Base-by-base conservation (phyloP, 2,329 filamentous ascomycete genomes). In the Madurella mycetomatis region DNA sequence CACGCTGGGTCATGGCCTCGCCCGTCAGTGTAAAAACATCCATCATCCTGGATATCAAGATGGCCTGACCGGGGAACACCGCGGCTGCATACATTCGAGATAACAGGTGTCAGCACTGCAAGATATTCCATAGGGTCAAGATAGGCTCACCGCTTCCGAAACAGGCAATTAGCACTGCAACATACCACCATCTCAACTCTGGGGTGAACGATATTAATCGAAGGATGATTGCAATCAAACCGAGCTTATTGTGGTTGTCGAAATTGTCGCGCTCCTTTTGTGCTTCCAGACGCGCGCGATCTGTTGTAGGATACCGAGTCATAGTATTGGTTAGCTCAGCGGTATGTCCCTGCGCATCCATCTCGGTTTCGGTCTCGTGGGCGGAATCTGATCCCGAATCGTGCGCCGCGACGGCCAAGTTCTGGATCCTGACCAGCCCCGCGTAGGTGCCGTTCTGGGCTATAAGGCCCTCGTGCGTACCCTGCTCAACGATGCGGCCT, bases 21-120 rank as follows among this genome's bases (percentile, higher is more conserved):
- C 67, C 66, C 2, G 65, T 69, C 2, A 61, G 50, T 1, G 59
- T 57, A 52, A 77, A 77, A 7, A 75, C 71, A 5, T 74, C 67
- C 44, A 75, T 70, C 13, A 74, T 67, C 44, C 67, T 68, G 11
- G 70, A 70, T 34, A 76, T 63, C 9, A 79, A 57, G 49, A 78
- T 65, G 2, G 76, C 72, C 47, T 79, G 73, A 2, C 66, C 73
- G 1, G 76, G 76, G 47, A 69, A 73, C 2, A 53, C 30, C 9
- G 47, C 58, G 15, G 58, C 55, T 55, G 16, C 2, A 25, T 40
- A 16, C 31, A 15, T 7, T 13, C 18, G 42, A 25, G 18, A n/a
- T 9, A 13, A 17, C 7, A 19, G 19, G 39, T 9, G 32, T 25
- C 3, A 30, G 19, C 15, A n/a, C n/a, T n/a, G n/a, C n/a, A 11